These are phyloP conservation scores for Pythium plurisporium DNA, from an alignment of 352 stramenopile species.

Conservation along the genomic window DNA sequence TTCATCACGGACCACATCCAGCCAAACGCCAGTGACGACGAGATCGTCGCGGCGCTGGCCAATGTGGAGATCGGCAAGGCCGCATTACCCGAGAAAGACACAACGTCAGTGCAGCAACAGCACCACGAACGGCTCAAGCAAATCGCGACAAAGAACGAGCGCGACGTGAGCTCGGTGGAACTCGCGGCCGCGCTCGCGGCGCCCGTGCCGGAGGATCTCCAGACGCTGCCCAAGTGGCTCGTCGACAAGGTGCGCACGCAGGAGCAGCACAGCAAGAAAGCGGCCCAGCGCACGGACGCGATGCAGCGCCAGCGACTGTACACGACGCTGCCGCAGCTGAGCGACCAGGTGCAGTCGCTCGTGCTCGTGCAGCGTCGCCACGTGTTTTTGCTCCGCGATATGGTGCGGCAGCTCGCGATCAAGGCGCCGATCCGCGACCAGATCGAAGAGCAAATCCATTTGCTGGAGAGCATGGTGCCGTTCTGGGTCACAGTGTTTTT, in stretches of 20 bases:
- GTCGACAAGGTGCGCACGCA: slow-evolving; percentile 66
- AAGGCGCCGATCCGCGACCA: slow-evolving; percentile 25
- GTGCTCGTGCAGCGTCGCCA: slow-evolving; percentile 58
- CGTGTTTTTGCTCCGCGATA: slow-evolving; percentile 45
- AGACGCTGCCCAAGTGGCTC: slow-evolving; percentile 71
- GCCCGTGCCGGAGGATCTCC: slow-evolving; percentile 58
- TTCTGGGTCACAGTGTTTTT: slow-evolving; percentile 71
- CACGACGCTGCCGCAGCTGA: slow-evolving; percentile 62
- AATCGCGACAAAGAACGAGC: slow-evolving; percentile 5
- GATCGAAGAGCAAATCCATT: slow-evolving; percentile 62
- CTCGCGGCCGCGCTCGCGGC: slow-evolving; percentile 42
- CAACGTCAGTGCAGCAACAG: slow-evolving; percentile 8
- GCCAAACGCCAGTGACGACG: background rate
- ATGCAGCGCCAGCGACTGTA: slow-evolving; percentile 41
- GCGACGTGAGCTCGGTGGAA: slow-evolving; percentile 27
- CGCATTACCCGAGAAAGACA: slow-evolving; percentile 18
- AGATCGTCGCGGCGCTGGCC: slow-evolving; percentile 29
- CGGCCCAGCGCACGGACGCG: slow-evolving; percentile 39
- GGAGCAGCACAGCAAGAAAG: slow-evolving; percentile 40
- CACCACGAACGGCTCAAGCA: slow-evolving; percentile 10
- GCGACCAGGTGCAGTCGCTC: slow-evolving; percentile 73
- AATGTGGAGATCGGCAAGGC: slow-evolving; percentile 17
- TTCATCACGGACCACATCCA: slow-evolving; percentile 23
- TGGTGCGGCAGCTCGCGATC: slow-evolving; percentile 34
- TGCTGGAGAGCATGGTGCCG: slow-evolving; percentile 63